Percentiles rank a stretch among this genome's conserved stretches.
phyloP scores from a whole-genome alignment of 1,284 basidiomycete species.

The Clitocybe nebularis region DNA sequence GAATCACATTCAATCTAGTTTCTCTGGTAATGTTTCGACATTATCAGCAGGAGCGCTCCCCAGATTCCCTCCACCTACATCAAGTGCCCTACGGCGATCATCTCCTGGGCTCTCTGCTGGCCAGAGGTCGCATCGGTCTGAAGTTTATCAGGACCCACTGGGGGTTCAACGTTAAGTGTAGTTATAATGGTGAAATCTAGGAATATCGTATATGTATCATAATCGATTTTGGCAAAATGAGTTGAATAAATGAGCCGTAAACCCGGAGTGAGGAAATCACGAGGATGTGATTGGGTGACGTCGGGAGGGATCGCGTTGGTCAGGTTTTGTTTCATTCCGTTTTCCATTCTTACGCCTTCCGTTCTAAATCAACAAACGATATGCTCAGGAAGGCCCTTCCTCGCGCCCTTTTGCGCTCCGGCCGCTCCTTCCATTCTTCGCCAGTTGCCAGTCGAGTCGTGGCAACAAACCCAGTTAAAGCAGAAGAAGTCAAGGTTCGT shows the following conservation, averaged over 20 bases:
- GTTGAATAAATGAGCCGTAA: conserved; percentile 13
- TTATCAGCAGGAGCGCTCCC: conserved; percentile 34
- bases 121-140: conserved; percentile 21
- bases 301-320: conserved; percentile 29
- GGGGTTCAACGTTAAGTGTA: conserved; percentile 43
- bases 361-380: conserved; percentile 21
- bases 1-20: conserved; percentile 52
- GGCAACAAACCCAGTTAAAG: conserved; percentile 75
- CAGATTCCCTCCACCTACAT: conserved; percentile 35
- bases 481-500: conserved; percentile 76
- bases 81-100: not conserved
- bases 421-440: conserved; percentile 62
- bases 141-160: conserved; percentile 55
- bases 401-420: conserved; percentile 42
- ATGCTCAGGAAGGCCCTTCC: conserved; percentile 42
- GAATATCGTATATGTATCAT: conserved; percentile 11
- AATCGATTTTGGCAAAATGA: not conserved
- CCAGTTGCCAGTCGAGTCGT: conserved; percentile 59
- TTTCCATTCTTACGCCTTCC: conserved; percentile 17
- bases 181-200: not conserved
- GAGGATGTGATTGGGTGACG: conserved; percentile 35
- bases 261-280: conserved; percentile 39
- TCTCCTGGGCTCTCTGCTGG: conserved; percentile 16
- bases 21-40: conserved; percentile 33
- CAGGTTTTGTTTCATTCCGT: conserved; percentile 19